Evolutionary conservation across 331 rosid genomes (phyloP).

Genomic region (Telfairia occidentalis): DNA sequence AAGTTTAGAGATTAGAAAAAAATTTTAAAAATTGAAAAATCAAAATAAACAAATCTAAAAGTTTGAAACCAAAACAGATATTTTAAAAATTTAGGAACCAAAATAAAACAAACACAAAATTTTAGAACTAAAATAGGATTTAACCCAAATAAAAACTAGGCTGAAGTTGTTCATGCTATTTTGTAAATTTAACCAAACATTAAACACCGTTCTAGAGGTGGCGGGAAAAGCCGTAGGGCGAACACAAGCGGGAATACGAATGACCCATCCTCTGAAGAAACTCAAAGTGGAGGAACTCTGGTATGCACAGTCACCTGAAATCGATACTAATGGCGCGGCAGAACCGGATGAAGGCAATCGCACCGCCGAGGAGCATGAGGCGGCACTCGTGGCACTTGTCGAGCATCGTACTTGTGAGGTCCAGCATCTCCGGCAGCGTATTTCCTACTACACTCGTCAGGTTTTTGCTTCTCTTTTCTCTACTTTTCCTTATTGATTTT

Average conservation of each 20-base stretch:
- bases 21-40: no score
- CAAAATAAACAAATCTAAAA: no score
- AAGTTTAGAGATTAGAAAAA: no score
- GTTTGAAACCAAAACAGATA: no score
- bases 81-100: no score
- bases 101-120: no score
- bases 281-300: background rate
- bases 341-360: background rate
- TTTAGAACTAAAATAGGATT: no score
- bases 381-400: constrained; percentile 62
- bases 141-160: no score
- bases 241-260: background rate
- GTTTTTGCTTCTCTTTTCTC: constrained; percentile 17
- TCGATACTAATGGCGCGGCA: background rate
- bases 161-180: no score
- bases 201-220: no score
- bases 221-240: no score
- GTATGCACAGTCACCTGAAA: background rate
- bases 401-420: constrained; percentile 81
- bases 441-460: constrained; percentile 60
- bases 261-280: background rate
- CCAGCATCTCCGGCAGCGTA: constrained; percentile 37
- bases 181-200: no score
- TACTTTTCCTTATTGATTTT: background rate
- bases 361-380: constrained; percentile 47